Evolutionary conservation across 148 eudicot species (phyloP), one percentile per base, ranked within the genome.

Genomic region (Chenopodium formosanum): DNA sequence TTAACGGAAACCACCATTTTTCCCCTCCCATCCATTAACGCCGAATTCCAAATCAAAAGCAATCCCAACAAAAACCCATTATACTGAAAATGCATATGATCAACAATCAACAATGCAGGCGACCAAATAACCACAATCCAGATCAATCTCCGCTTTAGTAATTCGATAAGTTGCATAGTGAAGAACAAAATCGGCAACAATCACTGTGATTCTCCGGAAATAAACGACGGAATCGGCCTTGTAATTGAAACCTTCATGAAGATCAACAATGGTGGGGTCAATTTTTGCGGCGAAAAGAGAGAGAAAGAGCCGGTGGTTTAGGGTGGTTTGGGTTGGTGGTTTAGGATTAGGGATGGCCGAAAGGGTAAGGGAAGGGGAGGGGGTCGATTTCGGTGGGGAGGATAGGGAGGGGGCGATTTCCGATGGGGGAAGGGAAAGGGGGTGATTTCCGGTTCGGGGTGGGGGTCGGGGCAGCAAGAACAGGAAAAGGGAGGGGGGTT

Each of bases 21-120:
- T 23, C 23, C 23, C 23, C 78, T 94, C 75, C 94, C 97, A 50
- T 92, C 94, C 77, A 87, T 78, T 89, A 96, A 82, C 10, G 66
- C 89, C 20, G 89, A 83, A 83, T 92, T 79, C 13, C 97, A 96
- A 10, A 96, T 2, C 81, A 96, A 50, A 79, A 96, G 82, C 81
- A 90, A 74, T 50, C 99, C 98, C 83, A 94, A 75, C 53, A 95
- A 78, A 85, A 96, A 89, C 85, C 99, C 99, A 84, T 96, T 96
- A 77, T 96, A 96, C 94, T 96, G 99, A 85, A 92, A 96, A 87
- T 93, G 99, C 83, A 95, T 27, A 82, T 93, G 99, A 75, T 95
- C 99, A 74, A 95, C 97, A 68, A 96, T 94, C 69, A 94, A 65
- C 86, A 96, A 79, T 75, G 89, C 94, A 74, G 98, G 98, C 2